Percentiles rank a stretch among this genome's conserved stretches.
These are phyloP conservation scores for Lactifluus pinguis DNA, from an alignment of 768 basidiomycete species.

Conservation along the genomic window DNA sequence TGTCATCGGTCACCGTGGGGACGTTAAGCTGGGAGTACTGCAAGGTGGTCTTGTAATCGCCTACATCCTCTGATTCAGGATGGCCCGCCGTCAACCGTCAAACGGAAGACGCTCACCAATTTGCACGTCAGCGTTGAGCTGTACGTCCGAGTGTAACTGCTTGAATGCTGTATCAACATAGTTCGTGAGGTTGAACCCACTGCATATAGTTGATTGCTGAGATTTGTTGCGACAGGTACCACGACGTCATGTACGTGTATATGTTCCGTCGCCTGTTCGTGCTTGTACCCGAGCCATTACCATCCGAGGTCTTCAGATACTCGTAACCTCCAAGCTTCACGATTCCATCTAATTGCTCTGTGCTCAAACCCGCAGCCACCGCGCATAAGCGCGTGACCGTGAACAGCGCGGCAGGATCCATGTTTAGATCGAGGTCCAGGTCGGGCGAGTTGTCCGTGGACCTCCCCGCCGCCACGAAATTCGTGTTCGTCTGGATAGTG, in stretches of 20 bases:
- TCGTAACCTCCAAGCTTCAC: slow-evolving; percentile 58
- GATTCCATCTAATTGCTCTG: slow-evolving; percentile 55
- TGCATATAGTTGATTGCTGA: slow-evolving; percentile 22
- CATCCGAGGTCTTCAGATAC: slow-evolving; percentile 33
- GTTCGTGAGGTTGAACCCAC: slow-evolving; percentile 51
- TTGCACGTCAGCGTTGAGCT: slow-evolving; percentile 42
- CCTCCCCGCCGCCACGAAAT: slow-evolving; percentile 46
- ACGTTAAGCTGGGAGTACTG: slow-evolving; percentile 50
- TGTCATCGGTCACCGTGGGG: slow-evolving; percentile 50
- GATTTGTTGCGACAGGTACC: neutral
- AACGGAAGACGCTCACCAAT: slow-evolving; percentile 37
- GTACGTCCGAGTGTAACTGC: slow-evolving; percentile 51
- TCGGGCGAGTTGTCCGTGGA: slow-evolving; percentile 46
- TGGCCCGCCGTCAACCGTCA: neutral
- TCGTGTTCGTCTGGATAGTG: slow-evolving; percentile 42
- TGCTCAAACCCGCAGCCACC: slow-evolving; percentile 50
- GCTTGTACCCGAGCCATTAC: slow-evolving; percentile 23
- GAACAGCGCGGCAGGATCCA: slow-evolving; percentile 59
- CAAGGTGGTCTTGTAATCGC: slow-evolving; percentile 54
- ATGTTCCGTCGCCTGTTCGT: slow-evolving; percentile 34
- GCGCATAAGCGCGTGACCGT: slow-evolving; percentile 61
- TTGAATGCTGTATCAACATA: slow-evolving; percentile 63
- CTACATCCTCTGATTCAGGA: slow-evolving; percentile 26
- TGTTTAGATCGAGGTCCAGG: slow-evolving; percentile 55
- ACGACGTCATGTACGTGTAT: slow-evolving; percentile 39